phyloP scores from a whole-genome alignment of 2,329 filamentous ascomycete species.

The Phialemoniopsis sp. region DNA sequence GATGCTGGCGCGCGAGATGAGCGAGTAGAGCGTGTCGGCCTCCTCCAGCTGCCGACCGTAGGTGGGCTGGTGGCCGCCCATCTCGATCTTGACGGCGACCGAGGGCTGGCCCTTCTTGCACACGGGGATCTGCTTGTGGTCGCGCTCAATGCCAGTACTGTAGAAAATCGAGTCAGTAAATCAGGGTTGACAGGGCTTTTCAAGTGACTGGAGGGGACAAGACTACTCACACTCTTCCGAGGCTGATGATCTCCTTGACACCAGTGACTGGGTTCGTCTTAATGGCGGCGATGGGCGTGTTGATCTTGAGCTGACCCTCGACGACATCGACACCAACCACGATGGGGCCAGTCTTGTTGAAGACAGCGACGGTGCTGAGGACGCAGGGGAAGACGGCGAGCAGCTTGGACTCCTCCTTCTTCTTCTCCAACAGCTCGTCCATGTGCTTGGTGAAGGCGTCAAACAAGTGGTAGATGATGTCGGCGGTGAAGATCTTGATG shows the following conservation, averaged over 20 bases:
- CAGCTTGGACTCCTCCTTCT: slow-evolving; percentile 95
- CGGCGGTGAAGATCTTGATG: slow-evolving; percentile 96
- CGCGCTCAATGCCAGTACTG: slow-evolving; percentile 93
- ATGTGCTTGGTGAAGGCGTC: slow-evolving; percentile 96
- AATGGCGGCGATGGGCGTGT: slow-evolving; percentile 86
- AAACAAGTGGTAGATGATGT: slow-evolving; percentile 99
- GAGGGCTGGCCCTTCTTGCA: slow-evolving; percentile 98
- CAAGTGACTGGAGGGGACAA: not conserved
- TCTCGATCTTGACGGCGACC: slow-evolving; percentile 96
- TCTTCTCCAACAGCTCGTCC: slow-evolving; percentile 78
- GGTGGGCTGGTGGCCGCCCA: slow-evolving; percentile 83
- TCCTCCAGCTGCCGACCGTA: slow-evolving; percentile 97
- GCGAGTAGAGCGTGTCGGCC: slow-evolving; percentile 79
- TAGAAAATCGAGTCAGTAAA: slow-evolving; percentile 16
- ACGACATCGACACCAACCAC: slow-evolving; percentile 92
- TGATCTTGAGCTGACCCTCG: slow-evolving; percentile 81
- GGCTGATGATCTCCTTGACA: slow-evolving; percentile 74
- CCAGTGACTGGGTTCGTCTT: slow-evolving; percentile 77
- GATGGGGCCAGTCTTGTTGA: slow-evolving; percentile 97
- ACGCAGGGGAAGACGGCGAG: slow-evolving; percentile 96
- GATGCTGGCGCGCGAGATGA: slow-evolving; percentile 83
- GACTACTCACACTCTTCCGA: slow-evolving; percentile 86
- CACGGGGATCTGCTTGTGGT: slow-evolving; percentile 89
- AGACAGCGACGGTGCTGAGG: slow-evolving; percentile 82
- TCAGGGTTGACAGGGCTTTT: slow-evolving; percentile 8